Base-by-base conservation (phyloP, 345 rosid species). In the Melaleuca quinquenervia region DNA sequence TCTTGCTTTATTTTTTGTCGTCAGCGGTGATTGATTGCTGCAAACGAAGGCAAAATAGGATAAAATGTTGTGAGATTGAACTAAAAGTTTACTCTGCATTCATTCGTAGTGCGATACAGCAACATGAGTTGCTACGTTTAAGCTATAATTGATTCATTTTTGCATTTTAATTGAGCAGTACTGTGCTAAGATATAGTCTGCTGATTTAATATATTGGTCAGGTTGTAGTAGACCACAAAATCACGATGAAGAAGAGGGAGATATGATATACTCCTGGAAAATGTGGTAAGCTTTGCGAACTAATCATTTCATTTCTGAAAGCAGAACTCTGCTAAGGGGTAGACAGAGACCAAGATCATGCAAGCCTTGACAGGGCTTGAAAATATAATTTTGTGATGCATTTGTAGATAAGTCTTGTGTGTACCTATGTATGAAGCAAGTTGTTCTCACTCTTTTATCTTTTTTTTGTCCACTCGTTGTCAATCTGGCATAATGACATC, bases 161-260 rank as follows among this genome's bases (percentile, higher is more conserved):
- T 50, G 8, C 84, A 83, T 52, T 52, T 36, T 32, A 51, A 82
- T 24, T 41, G 11, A 41, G 50, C 83, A 70, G 48, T 74, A 21
- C 64, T 32, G 3, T 36, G 70, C n/a, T n/a, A 51, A 45, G 21
- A 85, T 27, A 52, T 70, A 0, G 45, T 52, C 32, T 56, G 24
- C 64, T 16, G 36, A 64, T 82, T 41, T 60, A 45, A 50, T 36
- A 27, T 52, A 11, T 41, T 22, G 90, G 51, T 83, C 86, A 96
- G 99, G 99, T 98, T 55, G 84, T 98, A 56, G 96, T 98, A 22
- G 98, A 70, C 99, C n/a, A n/a, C n/a, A n/a, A n/a, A n/a, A n/a
- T n/a, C n/a, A n/a, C n/a, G n/a, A 94, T 36, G 98, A 93, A 85
- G 94, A 92, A 84, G 93, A 91, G 90, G 99, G 94, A n/a, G 98